Conservation (phyloP, 1,284 basidiomycete species). For the Rhodotorula sp. region DNA sequence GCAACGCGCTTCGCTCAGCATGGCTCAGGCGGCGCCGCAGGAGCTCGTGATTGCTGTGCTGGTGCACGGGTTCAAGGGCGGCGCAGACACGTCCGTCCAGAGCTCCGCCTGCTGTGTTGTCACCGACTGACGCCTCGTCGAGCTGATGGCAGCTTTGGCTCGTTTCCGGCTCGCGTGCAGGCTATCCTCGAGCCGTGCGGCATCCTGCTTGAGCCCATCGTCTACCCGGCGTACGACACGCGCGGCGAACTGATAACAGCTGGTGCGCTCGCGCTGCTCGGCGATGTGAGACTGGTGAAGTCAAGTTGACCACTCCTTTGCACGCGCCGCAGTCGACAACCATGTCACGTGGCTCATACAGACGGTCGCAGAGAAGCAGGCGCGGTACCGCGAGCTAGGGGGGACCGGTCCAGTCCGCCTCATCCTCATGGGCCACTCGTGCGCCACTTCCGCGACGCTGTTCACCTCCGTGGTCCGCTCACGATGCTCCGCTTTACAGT, state of each 20-base stretch:
- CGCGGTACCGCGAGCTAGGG: conserved; percentile 17
- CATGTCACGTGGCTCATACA: conserved; percentile 32
- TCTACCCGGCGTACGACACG: conserved; percentile 41
- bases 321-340: conserved; percentile 20
- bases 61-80: conserved; percentile 43
- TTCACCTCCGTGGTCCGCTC: too few relatives aligned
- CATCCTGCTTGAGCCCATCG: conserved; percentile 24
- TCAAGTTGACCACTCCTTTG: neutral
- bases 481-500: conserved; percentile 1
- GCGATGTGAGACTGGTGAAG: neutral
- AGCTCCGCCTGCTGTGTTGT: neutral
- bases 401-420: conserved; percentile 25
- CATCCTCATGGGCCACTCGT: conserved; percentile 39
- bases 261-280: conserved; percentile 4
- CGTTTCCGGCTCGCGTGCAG: conserved; percentile 31
- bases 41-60: conserved; percentile 32
- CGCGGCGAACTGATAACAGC: conserved; percentile 31
- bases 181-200: conserved; percentile 19
- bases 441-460: neutral
- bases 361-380: conserved; percentile 23
- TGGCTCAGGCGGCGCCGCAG: neutral
- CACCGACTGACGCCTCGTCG: neutral
- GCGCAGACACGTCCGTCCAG: conserved; percentile 26
- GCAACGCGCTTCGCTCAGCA: neutral
- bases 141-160: conserved; percentile 26